Conservation (phyloP, 352 stramenopile genomes). For the Pythium aquatile region DNA sequence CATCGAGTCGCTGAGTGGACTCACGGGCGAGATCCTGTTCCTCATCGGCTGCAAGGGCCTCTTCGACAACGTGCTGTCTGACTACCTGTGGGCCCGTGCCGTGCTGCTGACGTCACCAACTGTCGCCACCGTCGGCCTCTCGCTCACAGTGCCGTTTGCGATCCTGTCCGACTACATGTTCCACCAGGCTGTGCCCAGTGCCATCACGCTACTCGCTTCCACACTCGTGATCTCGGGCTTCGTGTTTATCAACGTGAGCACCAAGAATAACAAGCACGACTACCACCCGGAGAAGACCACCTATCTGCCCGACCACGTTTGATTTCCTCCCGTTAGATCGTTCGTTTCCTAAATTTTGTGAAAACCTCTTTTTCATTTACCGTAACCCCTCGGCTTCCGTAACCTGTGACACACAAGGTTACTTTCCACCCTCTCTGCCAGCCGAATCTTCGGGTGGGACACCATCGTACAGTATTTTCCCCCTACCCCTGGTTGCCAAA, state of each 20-base stretch:
- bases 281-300: conserved; percentile 40
- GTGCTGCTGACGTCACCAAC: conserved; percentile 95
- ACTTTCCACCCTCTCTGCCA: no score
- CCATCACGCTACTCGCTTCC: conserved; percentile 61
- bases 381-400: no score
- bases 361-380: no score
- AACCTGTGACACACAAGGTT: no score
- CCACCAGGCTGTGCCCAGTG: conserved; percentile 44
- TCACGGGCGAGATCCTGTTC: conserved; percentile 72
- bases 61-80: conserved; percentile 94
- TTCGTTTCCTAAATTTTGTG: neutral
- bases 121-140: conserved; percentile 94
- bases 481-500: no score
- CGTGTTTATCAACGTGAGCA: conserved; percentile 62
- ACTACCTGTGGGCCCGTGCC: conserved; percentile 94
- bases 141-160: conserved; percentile 95
- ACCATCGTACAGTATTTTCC: no score
- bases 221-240: conserved; percentile 71
- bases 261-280: conserved; percentile 62
- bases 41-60: conserved; percentile 89
- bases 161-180: conserved; percentile 89
- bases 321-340: neutral
- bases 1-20: conserved; percentile 56
- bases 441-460: no score
- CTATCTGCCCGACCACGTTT: conserved; percentile 4